Evolutionary conservation across 2,329 filamentous ascomycete species (phyloP).

Genomic region (Paracoccidioides brasiliensis): DNA sequence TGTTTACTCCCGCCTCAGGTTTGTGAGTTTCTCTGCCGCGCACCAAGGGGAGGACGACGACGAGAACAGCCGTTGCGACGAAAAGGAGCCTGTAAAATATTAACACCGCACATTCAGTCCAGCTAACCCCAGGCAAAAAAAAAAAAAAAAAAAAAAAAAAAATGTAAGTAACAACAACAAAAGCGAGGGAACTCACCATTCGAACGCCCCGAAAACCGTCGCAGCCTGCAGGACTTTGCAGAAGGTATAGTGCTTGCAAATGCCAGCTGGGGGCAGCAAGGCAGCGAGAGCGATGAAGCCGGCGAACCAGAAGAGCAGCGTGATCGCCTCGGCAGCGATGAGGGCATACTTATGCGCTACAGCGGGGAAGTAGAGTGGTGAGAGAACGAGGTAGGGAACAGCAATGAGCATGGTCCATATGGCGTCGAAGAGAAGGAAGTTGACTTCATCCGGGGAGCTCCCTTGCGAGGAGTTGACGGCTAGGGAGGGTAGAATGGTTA

Average conservation of each 20-base stretch:
- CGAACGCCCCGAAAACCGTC: conserved; percentile 35
- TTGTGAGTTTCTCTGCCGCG: conserved; percentile 4
- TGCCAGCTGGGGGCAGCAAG: conserved; percentile 42
- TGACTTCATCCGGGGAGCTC: conserved; percentile 38
- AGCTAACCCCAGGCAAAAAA: neutral
- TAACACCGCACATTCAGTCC: neutral
- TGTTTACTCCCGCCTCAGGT: conserved; percentile 1
- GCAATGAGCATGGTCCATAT: conserved; percentile 61
- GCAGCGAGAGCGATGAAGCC: conserved; percentile 68
- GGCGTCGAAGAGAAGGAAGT: conserved; percentile 68
- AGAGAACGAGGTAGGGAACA: conserved; percentile 55
- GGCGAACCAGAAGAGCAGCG: conserved; percentile 81
- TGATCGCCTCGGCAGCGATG: conserved; percentile 55
- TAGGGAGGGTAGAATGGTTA: conserved; percentile 18
- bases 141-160: neutral
- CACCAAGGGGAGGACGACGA: conserved; percentile 6
- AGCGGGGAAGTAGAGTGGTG: conserved; percentile 49
- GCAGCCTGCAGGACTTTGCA: conserved; percentile 48
- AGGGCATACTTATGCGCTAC: conserved; percentile 53
- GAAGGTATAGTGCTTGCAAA: conserved; percentile 38
- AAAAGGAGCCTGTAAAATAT: conserved; percentile 29
- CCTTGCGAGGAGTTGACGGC: conserved; percentile 41
- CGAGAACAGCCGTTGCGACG: conserved; percentile 6
- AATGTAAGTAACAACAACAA: neutral
- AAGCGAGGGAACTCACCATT: conserved; percentile 28